Conservation (phyloP, 176 grass and related monocot species). For the Poa annua region DNA sequence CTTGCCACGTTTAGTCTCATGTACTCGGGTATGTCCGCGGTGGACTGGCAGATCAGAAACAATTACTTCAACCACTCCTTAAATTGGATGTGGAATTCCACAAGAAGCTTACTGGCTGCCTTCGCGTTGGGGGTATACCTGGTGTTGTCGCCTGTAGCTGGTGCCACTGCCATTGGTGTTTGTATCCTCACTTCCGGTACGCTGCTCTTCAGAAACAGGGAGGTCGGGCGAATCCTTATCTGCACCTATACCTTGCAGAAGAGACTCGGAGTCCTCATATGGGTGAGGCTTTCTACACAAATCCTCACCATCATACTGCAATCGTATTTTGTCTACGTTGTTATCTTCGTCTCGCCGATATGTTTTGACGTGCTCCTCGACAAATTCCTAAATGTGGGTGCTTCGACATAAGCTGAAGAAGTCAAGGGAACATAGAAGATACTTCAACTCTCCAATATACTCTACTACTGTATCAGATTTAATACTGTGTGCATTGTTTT, state of each 20-base stretch:
- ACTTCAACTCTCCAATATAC: too few species aligned
- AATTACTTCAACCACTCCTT: background rate
- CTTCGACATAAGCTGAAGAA: background rate
- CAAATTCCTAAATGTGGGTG: background rate
- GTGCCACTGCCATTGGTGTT: background rate
- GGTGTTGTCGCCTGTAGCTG: background rate
- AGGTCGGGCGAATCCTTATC: background rate
- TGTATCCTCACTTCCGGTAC: background rate
- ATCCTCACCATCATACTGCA: background rate
- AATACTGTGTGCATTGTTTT: too few species aligned
- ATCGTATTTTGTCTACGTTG: background rate
- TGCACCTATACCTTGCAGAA: background rate
- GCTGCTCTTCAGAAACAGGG: constrained; percentile 1
- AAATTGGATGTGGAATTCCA: background rate
- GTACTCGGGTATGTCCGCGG: background rate
- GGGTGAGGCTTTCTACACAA: background rate
- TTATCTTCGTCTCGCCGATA: background rate
- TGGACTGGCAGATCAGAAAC: background rate
- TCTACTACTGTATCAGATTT: too few species aligned
- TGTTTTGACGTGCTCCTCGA: background rate
- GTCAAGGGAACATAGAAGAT: background rate
- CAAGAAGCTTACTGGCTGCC: background rate
- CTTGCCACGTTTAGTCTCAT: constrained; percentile 33
- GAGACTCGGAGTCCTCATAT: background rate
- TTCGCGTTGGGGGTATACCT: constrained; percentile 11